Evolutionary conservation across 208 protist genomes (phyloP).

Genomic region (Leishmania guyanensis): DNA sequence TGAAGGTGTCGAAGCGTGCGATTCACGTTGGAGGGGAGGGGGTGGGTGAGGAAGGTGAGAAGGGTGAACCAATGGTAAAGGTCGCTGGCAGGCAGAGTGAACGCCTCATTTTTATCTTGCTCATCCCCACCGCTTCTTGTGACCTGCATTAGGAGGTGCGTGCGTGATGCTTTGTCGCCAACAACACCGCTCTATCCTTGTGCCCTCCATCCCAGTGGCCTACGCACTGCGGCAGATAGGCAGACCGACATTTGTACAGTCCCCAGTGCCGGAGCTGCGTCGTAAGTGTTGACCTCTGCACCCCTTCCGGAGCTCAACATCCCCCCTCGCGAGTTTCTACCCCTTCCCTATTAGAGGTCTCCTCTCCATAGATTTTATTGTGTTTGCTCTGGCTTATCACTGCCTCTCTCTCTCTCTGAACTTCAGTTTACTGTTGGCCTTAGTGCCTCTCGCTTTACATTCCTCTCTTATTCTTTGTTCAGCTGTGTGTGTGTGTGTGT

Average conservation of each 20-base stretch:
- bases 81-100: background rate
- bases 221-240: background rate
- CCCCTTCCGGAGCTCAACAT: background rate
- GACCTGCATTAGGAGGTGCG: background rate
- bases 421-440: background rate
- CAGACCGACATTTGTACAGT: background rate
- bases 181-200: background rate
- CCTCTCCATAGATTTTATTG: background rate
- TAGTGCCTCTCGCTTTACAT: background rate
- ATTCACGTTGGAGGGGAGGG: background rate
- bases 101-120: background rate
- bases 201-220: background rate
- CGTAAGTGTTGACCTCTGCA: background rate
- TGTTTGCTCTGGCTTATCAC: constrained; percentile 9
- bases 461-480: constrained; percentile 20
- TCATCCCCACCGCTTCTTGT: background rate
- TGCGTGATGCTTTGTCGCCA: background rate
- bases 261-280: background rate
- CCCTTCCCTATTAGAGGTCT: constrained; percentile 16
- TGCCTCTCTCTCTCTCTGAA: background rate
- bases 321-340: constrained; percentile 8
- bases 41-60: background rate
- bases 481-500: background rate
- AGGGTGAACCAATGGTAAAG: too few relatives aligned
- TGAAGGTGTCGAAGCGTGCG: background rate